Evolutionary conservation across 2,329 filamentous ascomycete genomes (phyloP), one percentile per base, ranked within the genome.

Genomic region (Cephalotrichum gorgonifer): DNA sequence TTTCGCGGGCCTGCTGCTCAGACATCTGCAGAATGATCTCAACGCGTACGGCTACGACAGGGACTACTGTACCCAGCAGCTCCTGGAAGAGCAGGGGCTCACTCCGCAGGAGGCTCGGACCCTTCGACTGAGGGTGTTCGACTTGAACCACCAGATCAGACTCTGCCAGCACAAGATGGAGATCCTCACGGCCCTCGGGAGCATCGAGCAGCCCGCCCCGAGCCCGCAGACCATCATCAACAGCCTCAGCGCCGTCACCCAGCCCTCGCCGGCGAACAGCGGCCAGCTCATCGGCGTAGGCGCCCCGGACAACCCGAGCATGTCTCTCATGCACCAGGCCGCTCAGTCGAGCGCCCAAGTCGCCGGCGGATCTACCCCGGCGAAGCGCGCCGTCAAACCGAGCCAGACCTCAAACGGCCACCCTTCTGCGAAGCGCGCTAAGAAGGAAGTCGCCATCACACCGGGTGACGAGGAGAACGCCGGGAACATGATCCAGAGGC

Each of bases 111-210:
- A 73, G 55, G 55, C 54, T 1, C 64, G 70, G 20, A 66, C 62
- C 4, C 55, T 71, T 22, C 68, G 70, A 55, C 57, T 73, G 47
- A 68, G 70, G 17, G 57, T 62, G 6, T 55, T 73, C 9, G 70
- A 73, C 45, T 60, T 69, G 25, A 60, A 64, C 22, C 70, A 73
- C 51, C 67, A 71, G 53, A 68, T 72, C 43, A 68, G 70, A 4
- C 58, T 63, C 49, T 63, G 64, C 53, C 60, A 61, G 50, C 69
- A 73, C 53, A 64, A 65, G 23, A 65, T 70, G 39, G 64, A 71
- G 53, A 26, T 48, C 4, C 46, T 48, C 38, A 48, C 14, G 4
- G 55, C 51, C 4, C 39, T 56, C 20, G 57, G 70, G 1, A 54
- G 60, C 44, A 52, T 54, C 14, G 61, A 69, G 31, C 62, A 64